Evolutionary conservation across 257 asterid genomes (phyloP).

Genomic region (Solanum bulbocastanum): DNA sequence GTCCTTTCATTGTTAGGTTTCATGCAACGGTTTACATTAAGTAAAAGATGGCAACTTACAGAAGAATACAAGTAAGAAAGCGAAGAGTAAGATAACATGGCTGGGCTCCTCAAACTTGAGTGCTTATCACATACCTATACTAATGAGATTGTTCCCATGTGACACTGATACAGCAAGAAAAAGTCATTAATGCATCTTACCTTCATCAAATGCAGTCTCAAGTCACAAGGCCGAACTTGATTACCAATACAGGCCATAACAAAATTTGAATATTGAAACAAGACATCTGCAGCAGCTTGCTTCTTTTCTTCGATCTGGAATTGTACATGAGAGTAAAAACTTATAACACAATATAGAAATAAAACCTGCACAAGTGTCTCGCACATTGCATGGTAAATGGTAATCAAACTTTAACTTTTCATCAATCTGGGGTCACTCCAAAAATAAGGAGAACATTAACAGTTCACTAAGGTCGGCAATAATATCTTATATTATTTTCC

Average conservation of each 20-base stretch:
- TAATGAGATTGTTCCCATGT: not conserved
- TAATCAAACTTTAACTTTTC: not conserved
- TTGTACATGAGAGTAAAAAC: not conserved
- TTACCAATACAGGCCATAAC: constrained; percentile 76
- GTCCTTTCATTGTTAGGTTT: not conserved
- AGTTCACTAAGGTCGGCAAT: not conserved
- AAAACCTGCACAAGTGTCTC: not conserved
- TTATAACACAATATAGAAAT: not conserved
- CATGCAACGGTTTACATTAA: not conserved
- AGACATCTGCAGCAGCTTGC: constrained; percentile 95
- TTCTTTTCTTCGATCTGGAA: constrained; percentile 71
- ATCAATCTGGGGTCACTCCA: not conserved
- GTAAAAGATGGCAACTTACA: not conserved
- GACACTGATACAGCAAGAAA: not conserved
- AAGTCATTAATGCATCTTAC: constrained; percentile 17
- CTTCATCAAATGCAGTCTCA: constrained; percentile 96
- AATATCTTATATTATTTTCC: not conserved
- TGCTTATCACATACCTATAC: not conserved
- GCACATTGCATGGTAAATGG: not conserved
- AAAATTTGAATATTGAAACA: constrained; percentile 76
- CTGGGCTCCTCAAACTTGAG: not conserved
- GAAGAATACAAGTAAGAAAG: not conserved
- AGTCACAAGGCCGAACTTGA: constrained; percentile 86
- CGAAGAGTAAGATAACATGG: not conserved
- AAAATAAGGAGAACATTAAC: not conserved